Conservation (phyloP, 1,284 basidiomycete genomes). For the Marasmius sp. region DNA sequence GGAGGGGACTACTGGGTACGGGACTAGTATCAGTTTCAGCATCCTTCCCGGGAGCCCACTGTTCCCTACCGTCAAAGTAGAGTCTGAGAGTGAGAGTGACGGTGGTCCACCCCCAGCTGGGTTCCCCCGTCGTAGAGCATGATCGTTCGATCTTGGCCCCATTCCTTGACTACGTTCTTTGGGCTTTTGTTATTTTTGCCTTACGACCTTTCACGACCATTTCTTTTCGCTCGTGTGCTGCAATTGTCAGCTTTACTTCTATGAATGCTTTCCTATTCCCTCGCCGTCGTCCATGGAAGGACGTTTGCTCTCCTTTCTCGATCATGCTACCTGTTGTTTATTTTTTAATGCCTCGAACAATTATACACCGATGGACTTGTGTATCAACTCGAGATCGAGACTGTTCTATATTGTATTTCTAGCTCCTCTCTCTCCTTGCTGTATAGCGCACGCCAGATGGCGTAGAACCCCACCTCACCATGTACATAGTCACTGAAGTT, state of each 20-base stretch:
- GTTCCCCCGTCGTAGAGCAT: slow-evolving; percentile 31
- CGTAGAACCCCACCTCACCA: not conserved
- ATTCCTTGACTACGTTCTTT: slow-evolving; percentile 12
- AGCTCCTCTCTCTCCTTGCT: slow-evolving; percentile 3
- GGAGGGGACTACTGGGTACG: slow-evolving; percentile 71
- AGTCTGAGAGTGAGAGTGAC: slow-evolving; percentile 70
- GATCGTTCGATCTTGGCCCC: slow-evolving; percentile 20
- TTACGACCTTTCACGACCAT: slow-evolving; percentile 1
- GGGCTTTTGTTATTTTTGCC: slow-evolving; percentile 9
- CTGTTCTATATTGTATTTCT: slow-evolving; percentile 13
- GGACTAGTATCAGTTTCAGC: slow-evolving; percentile 76
- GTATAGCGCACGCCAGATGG: not conserved
- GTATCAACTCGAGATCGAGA: slow-evolving; percentile 1
- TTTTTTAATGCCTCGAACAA: slow-evolving; percentile 11
- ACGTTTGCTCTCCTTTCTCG: slow-evolving; percentile 12
- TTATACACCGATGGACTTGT: slow-evolving; percentile 8
- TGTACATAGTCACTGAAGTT: slow-evolving; percentile 12
- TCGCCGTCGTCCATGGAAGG: slow-evolving; percentile 4
- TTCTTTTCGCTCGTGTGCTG: not conserved
- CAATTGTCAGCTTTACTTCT: not conserved
- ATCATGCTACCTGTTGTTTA: slow-evolving; percentile 12
- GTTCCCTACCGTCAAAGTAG: slow-evolving; percentile 58
- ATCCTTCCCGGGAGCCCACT: slow-evolving; percentile 66
- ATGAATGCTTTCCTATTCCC: not conserved
- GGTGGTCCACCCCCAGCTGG: slow-evolving; percentile 49